Conservation (phyloP, 1,139 yeast genomes). For the Geotrichum fermentans region DNA sequence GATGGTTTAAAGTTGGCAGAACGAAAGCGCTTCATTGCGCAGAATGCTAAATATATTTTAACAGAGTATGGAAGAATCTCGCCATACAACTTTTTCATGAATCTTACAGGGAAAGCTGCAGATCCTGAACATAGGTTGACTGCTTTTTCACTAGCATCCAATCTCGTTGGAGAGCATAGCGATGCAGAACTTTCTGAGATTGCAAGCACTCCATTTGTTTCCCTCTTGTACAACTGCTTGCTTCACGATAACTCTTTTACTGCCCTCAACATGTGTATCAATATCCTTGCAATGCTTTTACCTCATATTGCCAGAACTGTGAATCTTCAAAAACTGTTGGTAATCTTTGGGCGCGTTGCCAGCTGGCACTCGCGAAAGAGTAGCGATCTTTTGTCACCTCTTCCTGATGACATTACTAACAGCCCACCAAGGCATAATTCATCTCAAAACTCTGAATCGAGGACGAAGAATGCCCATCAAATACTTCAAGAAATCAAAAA, state of each 20-base stretch:
- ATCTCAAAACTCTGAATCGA: not conserved
- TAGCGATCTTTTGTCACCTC: not conserved
- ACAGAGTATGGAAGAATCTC: constrained; percentile 3
- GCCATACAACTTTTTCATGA: constrained; percentile 14
- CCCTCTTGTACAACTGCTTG: constrained; percentile 40
- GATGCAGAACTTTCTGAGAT: constrained; percentile 9
- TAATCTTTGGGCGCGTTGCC: constrained; percentile 46
- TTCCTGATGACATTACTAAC: not conserved
- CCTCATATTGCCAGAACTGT: constrained; percentile 45
- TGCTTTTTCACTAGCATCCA: constrained; percentile 14
- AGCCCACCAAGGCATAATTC: not conserved
- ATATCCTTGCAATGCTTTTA: constrained; percentile 49
- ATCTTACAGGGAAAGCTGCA: constrained; percentile 7
- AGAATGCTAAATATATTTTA: constrained; percentile 44
- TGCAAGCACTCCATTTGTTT: constrained; percentile 9
- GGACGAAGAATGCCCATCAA: not conserved
- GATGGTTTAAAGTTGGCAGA: constrained; percentile 15
- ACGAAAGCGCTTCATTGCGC: constrained; percentile 46
- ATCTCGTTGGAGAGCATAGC: constrained; percentile 7
- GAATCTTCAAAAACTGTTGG: constrained; percentile 44
- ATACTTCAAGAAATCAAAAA: too few species aligned
- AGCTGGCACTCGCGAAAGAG: constrained; percentile 36
- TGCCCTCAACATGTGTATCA: constrained; percentile 43
- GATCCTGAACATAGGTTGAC: constrained; percentile 13
- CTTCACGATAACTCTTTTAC: constrained; percentile 46